Base-by-base conservation (phyloP, 345 rosid genomes). In the Trapa bicornis region DNA sequence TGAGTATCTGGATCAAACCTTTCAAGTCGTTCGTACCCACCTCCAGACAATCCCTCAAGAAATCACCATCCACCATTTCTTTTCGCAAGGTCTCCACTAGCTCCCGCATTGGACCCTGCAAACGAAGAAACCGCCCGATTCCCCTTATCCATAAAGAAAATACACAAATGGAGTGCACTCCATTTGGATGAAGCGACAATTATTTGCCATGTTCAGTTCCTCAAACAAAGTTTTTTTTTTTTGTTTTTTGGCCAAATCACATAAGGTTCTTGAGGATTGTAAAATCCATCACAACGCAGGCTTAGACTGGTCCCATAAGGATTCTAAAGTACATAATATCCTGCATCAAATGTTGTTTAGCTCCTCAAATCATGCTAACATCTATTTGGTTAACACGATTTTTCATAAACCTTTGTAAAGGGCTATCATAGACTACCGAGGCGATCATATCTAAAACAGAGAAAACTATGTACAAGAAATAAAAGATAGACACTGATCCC, bases 41-140 rank as follows among this genome's bases (percentile, higher is more conserved):
- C 72, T 85, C 87, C 14, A 92, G 77, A 73, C 96, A 89, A 73
- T 93, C 94, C 78, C 76, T 83, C 71, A 93, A 63, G 37, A 90
- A 69, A 60, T 70, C 84, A n/a, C 92, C 97, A 6, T 88, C 89
- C 29, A 80, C 68, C 70, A 84, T 86, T 73, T 89, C 96, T 64
- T 57, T 77, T 57, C 74, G 80, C 66, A 93, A 42, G 58, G 75
- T 76, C 83, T 93, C 84, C 78, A 83, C 78, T 68, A 76, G 61
- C 45, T 84, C 86, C 83, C 86, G 82, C 72, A 86, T 57, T 47
- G 86, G 74, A 35, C 91, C 96, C 98, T 89, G 80, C 61, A 47
- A 61, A 58, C 35, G 36, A 11, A 42, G n/a, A 53, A 5, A 14
- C 37, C 32, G 22, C 37, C n/a, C 47, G 13, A 68, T 57, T 29